phyloP scores from a whole-genome alignment of 139 green algal genomes.

The Chlamydomonas sp. region DNA sequence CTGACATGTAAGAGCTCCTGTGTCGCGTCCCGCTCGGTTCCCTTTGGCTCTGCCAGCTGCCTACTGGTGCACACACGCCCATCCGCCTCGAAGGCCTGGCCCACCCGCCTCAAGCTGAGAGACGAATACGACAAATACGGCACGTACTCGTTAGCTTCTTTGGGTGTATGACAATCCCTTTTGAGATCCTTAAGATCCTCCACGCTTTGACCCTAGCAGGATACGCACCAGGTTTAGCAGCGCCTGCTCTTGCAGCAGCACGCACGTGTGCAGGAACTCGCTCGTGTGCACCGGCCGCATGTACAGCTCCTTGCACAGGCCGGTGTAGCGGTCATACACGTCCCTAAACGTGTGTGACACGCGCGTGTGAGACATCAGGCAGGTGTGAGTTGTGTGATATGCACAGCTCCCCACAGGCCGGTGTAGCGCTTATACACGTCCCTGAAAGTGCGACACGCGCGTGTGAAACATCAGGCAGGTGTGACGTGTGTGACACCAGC shows the following conservation, averaged over 20 bases:
- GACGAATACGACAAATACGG: no score
- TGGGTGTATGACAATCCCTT: no score
- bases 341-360: neutral
- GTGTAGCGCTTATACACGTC: slow-evolving; percentile 14
- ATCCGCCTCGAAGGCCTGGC: no score
- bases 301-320: slow-evolving; percentile 16
- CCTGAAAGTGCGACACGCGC: neutral
- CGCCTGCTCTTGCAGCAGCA: slow-evolving; percentile 3
- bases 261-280: slow-evolving; percentile 9
- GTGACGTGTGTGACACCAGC: no score
- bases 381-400: no score
- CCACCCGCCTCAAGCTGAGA: no score
- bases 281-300: slow-evolving; percentile 9
- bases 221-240: neutral
- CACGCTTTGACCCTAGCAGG: neutral
- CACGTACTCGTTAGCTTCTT: no score
- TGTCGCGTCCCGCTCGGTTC: no score
- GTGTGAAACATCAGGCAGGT: no score
- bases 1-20: no score
- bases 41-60: slow-evolving; percentile 11
- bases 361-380: no score
- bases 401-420: slow-evolving; percentile 13
- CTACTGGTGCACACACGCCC: no score
- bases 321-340: slow-evolving; percentile 13
- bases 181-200: slow-evolving; percentile 8